Evolutionary conservation across 495 filamentous ascomycete genomes (phyloP).

Genomic region (Aspergillus heteromorphus): DNA sequence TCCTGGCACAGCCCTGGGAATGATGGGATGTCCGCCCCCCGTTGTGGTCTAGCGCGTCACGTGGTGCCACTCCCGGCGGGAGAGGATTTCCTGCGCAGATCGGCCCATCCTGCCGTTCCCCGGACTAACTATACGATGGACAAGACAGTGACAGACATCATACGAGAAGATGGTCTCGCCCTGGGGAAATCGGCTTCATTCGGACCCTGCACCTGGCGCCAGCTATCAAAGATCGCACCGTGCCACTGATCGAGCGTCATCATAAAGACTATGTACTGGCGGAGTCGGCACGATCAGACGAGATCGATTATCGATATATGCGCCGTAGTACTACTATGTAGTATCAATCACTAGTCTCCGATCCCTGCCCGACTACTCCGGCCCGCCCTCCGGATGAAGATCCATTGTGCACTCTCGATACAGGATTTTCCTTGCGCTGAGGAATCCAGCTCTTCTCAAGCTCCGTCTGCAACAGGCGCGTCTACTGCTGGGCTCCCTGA

Average conservation of each 20-base stretch:
- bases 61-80: constrained; percentile 17
- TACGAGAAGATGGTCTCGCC: not conserved
- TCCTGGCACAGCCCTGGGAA: constrained; percentile 19
- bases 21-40: constrained; percentile 7
- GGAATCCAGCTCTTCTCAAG: not conserved
- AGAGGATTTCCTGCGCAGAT: constrained; percentile 8
- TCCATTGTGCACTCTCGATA: not conserved
- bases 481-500: not conserved
- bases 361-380: not conserved
- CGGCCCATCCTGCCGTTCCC: constrained; percentile 6
- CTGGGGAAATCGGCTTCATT: not conserved
- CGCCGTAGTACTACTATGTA: not conserved
- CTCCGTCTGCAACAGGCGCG: not conserved
- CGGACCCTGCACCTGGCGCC: not conserved
- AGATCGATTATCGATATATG: not conserved
- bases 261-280: too few relatives aligned
- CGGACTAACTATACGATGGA: not conserved
- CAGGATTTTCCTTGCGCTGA: not conserved
- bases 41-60: constrained; percentile 21
- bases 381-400: not conserved
- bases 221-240: not conserved
- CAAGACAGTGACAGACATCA: not conserved
- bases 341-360: not conserved
- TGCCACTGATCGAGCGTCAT: not conserved
- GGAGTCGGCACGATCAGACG: not conserved